phyloP scores from a whole-genome alignment of 2,329 filamentous ascomycete species.

The Myriosclerotinia curreyana region DNA sequence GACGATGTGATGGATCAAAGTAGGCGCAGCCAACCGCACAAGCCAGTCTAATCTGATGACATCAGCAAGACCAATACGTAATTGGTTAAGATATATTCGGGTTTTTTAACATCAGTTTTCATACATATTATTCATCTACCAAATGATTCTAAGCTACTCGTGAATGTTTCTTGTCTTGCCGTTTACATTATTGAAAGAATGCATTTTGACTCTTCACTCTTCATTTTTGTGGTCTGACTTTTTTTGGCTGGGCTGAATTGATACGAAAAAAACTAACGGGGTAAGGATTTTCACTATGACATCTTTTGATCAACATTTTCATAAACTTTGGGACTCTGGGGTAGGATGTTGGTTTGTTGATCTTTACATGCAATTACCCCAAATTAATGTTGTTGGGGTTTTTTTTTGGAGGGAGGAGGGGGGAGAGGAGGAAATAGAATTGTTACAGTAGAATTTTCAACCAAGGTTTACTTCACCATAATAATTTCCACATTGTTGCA shows the following conservation, averaged over 20 bases:
- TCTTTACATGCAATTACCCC: neutral
- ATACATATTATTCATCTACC: neutral
- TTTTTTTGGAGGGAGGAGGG: no score
- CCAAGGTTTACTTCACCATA: neutral
- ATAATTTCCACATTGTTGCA: neutral
- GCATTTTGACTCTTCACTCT: neutral
- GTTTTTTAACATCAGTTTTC: constrained; percentile 1
- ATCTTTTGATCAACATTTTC: constrained; percentile 8
- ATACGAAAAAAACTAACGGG: neutral
- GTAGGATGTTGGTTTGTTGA: neutral
- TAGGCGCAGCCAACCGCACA: neutral
- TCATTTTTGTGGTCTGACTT: neutral
- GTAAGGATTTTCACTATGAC: constrained; percentile 3
- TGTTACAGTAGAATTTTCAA: no score
- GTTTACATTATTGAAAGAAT: neutral
- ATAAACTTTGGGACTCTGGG: constrained; percentile 1
- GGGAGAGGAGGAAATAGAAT: no score
- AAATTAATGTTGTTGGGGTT: no score
- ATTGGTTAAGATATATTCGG: no score
- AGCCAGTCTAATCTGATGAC: neutral
- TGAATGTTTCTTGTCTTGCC: neutral
- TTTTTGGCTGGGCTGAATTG: neutral
- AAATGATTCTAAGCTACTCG: neutral
- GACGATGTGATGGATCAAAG: constrained; percentile 8
- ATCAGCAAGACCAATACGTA: constrained; percentile 11